These are phyloP conservation scores for Sideroxylon spinosum DNA, from an alignment of 179 eudicot species.

Conservation along the genomic window DNA sequence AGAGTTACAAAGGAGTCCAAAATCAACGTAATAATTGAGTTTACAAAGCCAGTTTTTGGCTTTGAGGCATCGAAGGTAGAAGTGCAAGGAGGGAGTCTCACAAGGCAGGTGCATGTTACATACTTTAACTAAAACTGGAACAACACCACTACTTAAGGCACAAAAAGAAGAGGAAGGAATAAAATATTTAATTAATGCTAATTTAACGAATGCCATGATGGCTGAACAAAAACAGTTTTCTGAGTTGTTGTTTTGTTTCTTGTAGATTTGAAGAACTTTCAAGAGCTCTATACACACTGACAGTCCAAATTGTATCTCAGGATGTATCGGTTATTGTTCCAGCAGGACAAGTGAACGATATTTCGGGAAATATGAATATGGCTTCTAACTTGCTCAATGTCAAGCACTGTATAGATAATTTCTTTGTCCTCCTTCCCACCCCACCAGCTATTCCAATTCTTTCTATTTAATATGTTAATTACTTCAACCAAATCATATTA, in stretches of 20 bases:
- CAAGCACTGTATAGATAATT: conserved; percentile 14
- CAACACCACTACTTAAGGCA: not conserved
- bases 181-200: not conserved
- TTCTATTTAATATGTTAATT: not conserved
- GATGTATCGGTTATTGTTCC: conserved; percentile 13
- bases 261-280: conserved; percentile 23
- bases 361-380: conserved; percentile 18
- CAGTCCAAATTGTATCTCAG: conserved; percentile 17
- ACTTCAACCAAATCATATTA: not conserved
- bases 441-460: not conserved
- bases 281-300: conserved; percentile 22
- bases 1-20: conserved; percentile 9
- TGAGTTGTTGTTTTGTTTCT: not conserved
- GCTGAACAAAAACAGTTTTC: not conserved
- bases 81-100: conserved; percentile 22
- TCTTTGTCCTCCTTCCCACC: not conserved
- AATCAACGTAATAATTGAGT: conserved; percentile 14
- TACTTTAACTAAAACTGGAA: not conserved
- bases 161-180: not conserved
- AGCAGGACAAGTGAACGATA: conserved; percentile 11
- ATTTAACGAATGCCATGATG: not conserved
- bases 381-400: conserved; percentile 18
- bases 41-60: conserved; percentile 21
- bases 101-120: conserved; percentile 21
- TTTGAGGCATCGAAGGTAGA: conserved; percentile 21